A percentile compares a stretch with the other conserved stretches of the same genome.
These are phyloP conservation scores for Cucumis sativus DNA, from an alignment of 306 rosid genomes.

Conservation along the genomic window Cucumber_9930_V3 NC_026656.2:4752001-4752500, in stretches of 20 bases:
- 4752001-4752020: neutral
- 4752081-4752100: neutral
- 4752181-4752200: neutral
- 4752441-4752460: neutral
- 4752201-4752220: neutral
- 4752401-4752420: neutral
- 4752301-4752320: neutral
- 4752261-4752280: neutral
- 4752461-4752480: neutral
- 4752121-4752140: no score
- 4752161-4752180: no score
- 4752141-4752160: no score
- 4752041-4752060: no score
- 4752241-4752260: neutral
- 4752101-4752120: no score
- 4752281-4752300: neutral
- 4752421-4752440: neutral
- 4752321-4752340: neutral
- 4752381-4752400: neutral
- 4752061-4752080: neutral
- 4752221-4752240: neutral
- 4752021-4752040: neutral
- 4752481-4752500: neutral
- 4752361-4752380: neutral
- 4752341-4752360: neutral